Conservation (phyloP, 1,284 basidiomycete species). For the Golubevia sp. region DNA sequence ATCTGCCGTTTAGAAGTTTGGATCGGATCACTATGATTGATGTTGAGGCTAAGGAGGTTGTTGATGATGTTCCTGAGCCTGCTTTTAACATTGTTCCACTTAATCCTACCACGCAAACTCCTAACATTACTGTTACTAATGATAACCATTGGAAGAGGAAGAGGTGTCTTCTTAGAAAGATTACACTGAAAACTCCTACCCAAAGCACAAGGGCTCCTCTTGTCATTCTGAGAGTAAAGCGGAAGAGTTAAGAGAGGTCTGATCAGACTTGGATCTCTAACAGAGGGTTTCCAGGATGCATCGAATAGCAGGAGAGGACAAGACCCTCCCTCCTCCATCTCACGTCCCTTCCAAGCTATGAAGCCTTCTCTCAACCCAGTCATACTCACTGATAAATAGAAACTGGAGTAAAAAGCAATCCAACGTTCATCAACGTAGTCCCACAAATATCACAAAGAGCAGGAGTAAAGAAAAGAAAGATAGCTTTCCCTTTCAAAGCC, state of each 20-base stretch:
- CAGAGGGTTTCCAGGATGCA: too few relatives aligned
- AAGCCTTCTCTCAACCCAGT: too few relatives aligned
- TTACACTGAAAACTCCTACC: conserved; percentile 87
- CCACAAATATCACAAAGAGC: conserved; percentile 55
- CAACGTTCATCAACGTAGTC: conserved; percentile 63
- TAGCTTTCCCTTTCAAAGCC: conserved; percentile 12
- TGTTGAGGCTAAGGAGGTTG: too few relatives aligned
- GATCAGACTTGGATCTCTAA: too few relatives aligned
- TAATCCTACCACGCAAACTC: conserved; percentile 87
- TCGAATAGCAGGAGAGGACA: too few relatives aligned
- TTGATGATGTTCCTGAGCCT: background rate
- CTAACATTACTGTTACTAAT: conserved; percentile 84
- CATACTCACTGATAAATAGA: conserved; percentile 54
- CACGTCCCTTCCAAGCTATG: too few relatives aligned
- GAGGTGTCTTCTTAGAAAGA: conserved; percentile 74
- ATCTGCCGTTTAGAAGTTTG: too few relatives aligned
- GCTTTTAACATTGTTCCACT: conserved; percentile 69
- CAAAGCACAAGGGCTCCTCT: conserved; percentile 95
- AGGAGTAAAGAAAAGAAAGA: conserved; percentile 16
- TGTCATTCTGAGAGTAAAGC: too few relatives aligned
- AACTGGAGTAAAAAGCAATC: conserved; percentile 63
- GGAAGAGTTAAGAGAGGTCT: too few relatives aligned
- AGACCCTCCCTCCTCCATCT: too few relatives aligned
- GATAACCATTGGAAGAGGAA: conserved; percentile 74
- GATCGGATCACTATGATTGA: too few relatives aligned